These are phyloP conservation scores for Pythium oligandrum DNA, from an alignment of 352 stramenopile species.

Conservation along the genomic window DNA sequence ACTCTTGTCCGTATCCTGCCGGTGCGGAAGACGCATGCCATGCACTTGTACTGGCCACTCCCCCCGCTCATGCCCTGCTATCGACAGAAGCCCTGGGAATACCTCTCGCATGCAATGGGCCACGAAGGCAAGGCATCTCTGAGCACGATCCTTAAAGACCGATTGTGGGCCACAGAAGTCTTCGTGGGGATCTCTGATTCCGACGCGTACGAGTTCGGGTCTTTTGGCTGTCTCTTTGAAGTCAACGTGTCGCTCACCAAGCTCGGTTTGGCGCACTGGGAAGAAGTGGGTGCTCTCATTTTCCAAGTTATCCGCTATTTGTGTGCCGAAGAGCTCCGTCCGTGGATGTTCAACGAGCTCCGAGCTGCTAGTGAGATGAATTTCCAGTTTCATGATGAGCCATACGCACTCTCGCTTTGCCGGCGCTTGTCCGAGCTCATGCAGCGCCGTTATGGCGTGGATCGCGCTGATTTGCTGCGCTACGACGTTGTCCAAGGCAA, in stretches of 20 bases:
- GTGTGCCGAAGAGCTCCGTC: neutral
- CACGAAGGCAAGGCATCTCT: constrained; percentile 33
- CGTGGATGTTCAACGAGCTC: constrained; percentile 41
- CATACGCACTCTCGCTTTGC: constrained; percentile 29
- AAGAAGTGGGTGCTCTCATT: constrained; percentile 21
- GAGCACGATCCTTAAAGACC: constrained; percentile 20
- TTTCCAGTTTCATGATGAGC: constrained; percentile 29
- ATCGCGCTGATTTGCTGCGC: constrained; percentile 40
- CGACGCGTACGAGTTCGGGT: constrained; percentile 39
- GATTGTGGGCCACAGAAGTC: constrained; percentile 30
- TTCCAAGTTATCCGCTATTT: constrained; percentile 25
- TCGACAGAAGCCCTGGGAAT: constrained; percentile 31
- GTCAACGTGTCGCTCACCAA: constrained; percentile 31
- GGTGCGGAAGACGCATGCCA: constrained; percentile 25
- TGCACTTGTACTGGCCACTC: constrained; percentile 38
- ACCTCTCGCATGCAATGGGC: constrained; percentile 34
- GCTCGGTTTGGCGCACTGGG: constrained; percentile 25
- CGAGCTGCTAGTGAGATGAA: constrained; percentile 20
- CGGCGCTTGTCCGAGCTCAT: constrained; percentile 51
- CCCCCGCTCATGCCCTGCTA: constrained; percentile 22
- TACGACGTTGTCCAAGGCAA: constrained; percentile 51
- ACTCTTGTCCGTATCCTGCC: constrained; percentile 31
- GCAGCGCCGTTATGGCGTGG: constrained; percentile 34
- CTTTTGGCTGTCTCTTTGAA: constrained; percentile 35
- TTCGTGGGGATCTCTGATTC: constrained; percentile 27